Evolutionary conservation across 2,329 filamentous ascomycete genomes (phyloP), one percentile per base, ranked within the genome.

Genomic region (Escovopsis sp.): DNA sequence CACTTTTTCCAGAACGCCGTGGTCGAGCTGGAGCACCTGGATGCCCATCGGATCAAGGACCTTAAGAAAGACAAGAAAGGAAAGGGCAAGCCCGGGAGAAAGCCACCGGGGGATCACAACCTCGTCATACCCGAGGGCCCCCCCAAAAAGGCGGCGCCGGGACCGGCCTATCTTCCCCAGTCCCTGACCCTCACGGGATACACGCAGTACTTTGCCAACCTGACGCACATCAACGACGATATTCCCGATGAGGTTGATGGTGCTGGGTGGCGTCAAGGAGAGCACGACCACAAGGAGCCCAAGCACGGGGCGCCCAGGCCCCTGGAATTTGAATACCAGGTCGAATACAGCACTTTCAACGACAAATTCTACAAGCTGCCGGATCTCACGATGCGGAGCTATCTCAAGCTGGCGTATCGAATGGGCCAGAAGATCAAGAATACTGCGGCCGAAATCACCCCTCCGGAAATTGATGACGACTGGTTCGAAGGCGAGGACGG

Each of bases 171-270:
- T 61, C 86, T 80, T 15, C 78, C 82, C 7, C 91, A 98, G 57
- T 68, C 84, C 0, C 67, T 96, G 32, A 84, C 85, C 0, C 68
- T 88, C 47, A 70, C 81, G 3, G 78, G 84, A 5, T 95, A 86
- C 59, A 86, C 78, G 4, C 91, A 98, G 54, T 95, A 93, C 60
- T 95, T 78, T 59, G 87, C 89, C 46, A 98, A 98, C 58, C 65
- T 98, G n/a, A 96, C 89, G 0, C 65, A 76, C 44, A 80, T 94
- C 61, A 93, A 96, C 62, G 84, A 87, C 51, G 75, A 83, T 45
- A 70, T 78, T 38, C 54, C 60, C 2, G 51, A 58, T 9, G 59
- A 57, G 7, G 43, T 49, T 10, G 47, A 48, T 9, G 48, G 57
- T n/a, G 29, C n/a, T 7, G 68, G 67, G 46, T 82, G 81, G 77